These are phyloP conservation scores for Coemansia sp. DNA, from an alignment of 192 early-diverging fungal species.

Conservation along the genomic window DNA sequence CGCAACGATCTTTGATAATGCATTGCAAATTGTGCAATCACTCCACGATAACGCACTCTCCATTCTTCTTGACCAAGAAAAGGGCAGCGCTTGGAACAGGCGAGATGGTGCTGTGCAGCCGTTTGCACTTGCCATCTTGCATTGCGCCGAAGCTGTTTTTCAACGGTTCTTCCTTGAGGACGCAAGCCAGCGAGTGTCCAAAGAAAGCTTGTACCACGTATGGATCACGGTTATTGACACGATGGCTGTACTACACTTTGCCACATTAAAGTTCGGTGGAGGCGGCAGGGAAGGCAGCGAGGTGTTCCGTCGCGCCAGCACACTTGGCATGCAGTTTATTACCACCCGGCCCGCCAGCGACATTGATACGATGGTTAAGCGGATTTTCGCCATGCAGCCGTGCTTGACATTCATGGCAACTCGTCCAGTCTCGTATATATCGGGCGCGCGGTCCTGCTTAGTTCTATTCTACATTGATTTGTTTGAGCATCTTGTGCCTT, in stretches of 20 bases:
- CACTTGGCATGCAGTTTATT: slow-evolving; percentile 6
- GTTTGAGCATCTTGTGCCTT: slow-evolving; percentile 24
- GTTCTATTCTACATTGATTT: slow-evolving; percentile 48
- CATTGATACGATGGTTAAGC: slow-evolving; percentile 1
- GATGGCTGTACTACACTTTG: slow-evolving; percentile 16
- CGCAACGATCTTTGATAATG: background rate
- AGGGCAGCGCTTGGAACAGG: background rate
- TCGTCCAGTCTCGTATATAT: too few species aligned
- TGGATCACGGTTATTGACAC: slow-evolving; percentile 19
- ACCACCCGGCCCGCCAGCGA: background rate
- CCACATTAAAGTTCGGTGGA: background rate
- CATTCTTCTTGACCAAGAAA: slow-evolving; percentile 4
- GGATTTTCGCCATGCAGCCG: slow-evolving; percentile 21
- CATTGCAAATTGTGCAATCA: background rate
- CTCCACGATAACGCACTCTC: background rate
- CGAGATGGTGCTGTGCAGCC: background rate
- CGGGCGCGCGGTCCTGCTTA: background rate
- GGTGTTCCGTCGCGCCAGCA: slow-evolving; percentile 7
- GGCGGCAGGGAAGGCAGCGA: slow-evolving; percentile 17
- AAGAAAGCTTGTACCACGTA: background rate
- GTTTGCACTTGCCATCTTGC: slow-evolving; percentile 3
- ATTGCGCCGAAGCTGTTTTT: slow-evolving; percentile 4
- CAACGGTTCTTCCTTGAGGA: slow-evolving; percentile 20
- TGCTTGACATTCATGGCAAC: slow-evolving; percentile 17
- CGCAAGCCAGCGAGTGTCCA: background rate